Base-by-base conservation (phyloP, 2,329 filamentous ascomycete species). In the Penicillium sp. region DNA sequence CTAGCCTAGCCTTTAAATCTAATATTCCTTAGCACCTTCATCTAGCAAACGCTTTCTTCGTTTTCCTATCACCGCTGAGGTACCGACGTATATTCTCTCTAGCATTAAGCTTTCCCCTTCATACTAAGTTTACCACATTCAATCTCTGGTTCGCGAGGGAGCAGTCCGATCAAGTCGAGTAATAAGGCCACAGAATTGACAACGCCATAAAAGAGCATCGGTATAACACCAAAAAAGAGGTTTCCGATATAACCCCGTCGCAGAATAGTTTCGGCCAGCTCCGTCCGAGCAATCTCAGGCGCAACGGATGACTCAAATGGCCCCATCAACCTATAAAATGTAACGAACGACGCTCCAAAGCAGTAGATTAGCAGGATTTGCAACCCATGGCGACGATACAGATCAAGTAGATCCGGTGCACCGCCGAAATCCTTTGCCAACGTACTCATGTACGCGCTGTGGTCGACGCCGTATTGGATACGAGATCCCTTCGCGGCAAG, bases 381-480 rank as follows among this genome's bases (percentile, higher is more conserved):
- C 18, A 50, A 11, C 16, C 53, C 53, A 31, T 55, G 50, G 2
- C 48, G 46, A 33, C 46, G 50, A 47, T 55, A 55, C 18, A 55
- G 28, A 20, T 55, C 49, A 16, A 48, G 33, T 9, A 55, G 39
- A 2, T 46, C 46, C 1, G 54, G 54, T 7, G 54, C 51, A 13
- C 51, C 54, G 18, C 51, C 51, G 7, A 56, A 54, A 25, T 56
- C 54, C 16, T 44, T 46, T 27, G 54, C 54, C 14, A 56, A 28
- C 2, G 51, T 51, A 24, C 51, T 51, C 51, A 54, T 54, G 46
- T 54, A 56, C 9, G 51, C 47, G 44, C 48, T 47, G 43, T 56
- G 54, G 31, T 56, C 54, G 6, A 56, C 51, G 14, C 51, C 53
- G 18, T 56, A 53, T 31, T 50, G 46, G 18, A 56, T 56, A 16